Base-by-base conservation (phyloP, 2,329 filamentous ascomycete genomes). In the Calonectria naviculata region DNA sequence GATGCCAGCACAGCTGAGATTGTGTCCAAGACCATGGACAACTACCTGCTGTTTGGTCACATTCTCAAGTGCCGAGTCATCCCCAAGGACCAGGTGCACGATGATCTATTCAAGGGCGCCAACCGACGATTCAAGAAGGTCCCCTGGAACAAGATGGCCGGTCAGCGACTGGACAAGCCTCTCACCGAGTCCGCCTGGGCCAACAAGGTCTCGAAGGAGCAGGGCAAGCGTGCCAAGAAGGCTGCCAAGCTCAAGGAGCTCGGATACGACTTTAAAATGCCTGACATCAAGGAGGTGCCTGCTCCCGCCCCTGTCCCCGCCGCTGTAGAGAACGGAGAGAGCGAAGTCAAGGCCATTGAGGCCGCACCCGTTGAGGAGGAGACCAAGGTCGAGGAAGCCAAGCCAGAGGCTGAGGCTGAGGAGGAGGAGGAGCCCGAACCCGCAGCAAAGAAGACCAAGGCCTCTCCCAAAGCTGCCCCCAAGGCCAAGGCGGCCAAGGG, bases 11-110 rank as follows among this genome's bases (percentile, higher is more conserved):
- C 89, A n/a, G 96, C 97, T 44, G 93, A 94, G 78, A 95, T 98
- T 77, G 96, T 97, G 34, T 93, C 94, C 61, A 94, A 95, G 85
- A 98, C 97, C 26, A 99, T 99, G 97, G 91, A 98, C 87, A 97
- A 95, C 85, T 99, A 99, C 84, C 91, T 98, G 44, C 89, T 99
- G 80, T 98, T 98, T 82, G 94, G 95, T 7, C 96, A 98, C 82
- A 93, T 98, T 73, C 88, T 99, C 77, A 96, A 97, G 84, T 96
- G 95, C 84, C 94, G 94, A 81, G 86, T 92, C 28, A 89, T 98
- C 5, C 91, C 94, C 5, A 86, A 91, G 68, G 94, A 94, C 71
- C 92, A 95, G 80, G 87, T 98, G 49, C 94, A 97, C 81, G 89
- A 92, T 28, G 89, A 94, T 72, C 86, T 98, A 65, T 98, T 95